Base-by-base conservation (phyloP, 2,329 filamentous ascomycete genomes). In the Rosellinia necatrix region DNA sequence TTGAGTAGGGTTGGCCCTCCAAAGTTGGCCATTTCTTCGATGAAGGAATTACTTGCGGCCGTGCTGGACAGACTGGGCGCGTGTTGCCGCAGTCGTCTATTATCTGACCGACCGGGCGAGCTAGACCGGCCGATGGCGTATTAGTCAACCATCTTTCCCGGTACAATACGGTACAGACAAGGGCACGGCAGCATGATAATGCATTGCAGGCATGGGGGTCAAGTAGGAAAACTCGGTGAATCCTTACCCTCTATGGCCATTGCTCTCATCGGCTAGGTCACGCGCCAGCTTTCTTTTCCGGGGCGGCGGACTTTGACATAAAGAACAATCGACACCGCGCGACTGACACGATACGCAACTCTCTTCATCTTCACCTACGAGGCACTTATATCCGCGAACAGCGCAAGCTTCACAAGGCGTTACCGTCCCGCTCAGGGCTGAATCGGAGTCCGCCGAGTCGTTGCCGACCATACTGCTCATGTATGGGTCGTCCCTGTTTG, bases 241-340 rank as follows among this genome's bases (percentile, higher is more conserved):
- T 61, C 76, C 84, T 78, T 79, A 90, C 88, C 87, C 88, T 81
- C 87, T 83, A 75, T 89, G 90, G 68, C 81, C 82, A 63, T 77
- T 75, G 61, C 77, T 80, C 61, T 87, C 84, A 62, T 85, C 82
- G 69, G 79, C 76, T 58, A 79, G 76, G 66, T 86, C 82, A 67
- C 84, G 81, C 73, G 87, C 84, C 61, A 90, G 76, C 77, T 92
- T 93, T 70, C 91, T 83, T 78, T 94, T 94, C 66, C 90, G 84
- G 54, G 88, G 86, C 68, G 87, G 85, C 21, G 90, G 90, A 71
- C 88, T 91, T 63, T 88, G 85, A 47, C 87, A 80, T 70, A 92
- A 86, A 38, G 90, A 92, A 74, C 90, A 94, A 64, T 91, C 87
- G 69, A 90, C 84, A 67, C 87, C 88, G 73, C 88, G 87, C 71